Evolutionary conservation across 1,139 yeast species (phyloP), one percentile per base, ranked within the genome.

Genomic region (Pichia sp.): DNA sequence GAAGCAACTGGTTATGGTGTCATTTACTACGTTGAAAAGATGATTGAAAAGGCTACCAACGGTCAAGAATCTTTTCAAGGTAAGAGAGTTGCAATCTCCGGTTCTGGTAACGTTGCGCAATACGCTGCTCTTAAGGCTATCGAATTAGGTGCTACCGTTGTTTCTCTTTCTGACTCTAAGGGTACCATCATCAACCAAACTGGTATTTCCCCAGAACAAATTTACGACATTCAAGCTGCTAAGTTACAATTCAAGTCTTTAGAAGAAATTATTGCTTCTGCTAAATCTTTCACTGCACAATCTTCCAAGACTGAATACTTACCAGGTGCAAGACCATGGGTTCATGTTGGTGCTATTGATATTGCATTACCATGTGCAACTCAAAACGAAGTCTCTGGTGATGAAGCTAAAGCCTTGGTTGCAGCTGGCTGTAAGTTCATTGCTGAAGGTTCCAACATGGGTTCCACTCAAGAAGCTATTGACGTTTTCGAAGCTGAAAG

Each of bases 381-480:
- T 53, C 97, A 92, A 74, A 92, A 92, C 71, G 98, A 92, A 76
- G 90, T 92, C 57, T 81, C 94, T 58, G 97, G 92, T 62, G 95
- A 82, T 55, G 98, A 92, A 76, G 98, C 98, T 55, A 81, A 84
- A 75, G 88, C 90, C 60, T 80, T 92, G 64, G 81, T 90, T 56
- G 90, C 85, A 58, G 84, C 92, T 56, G 97, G 97, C 62, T 81
- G 85, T 70, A 85, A 84, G 72, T 90, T 69, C 74, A 80, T 92
- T 64, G 97, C 98, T 60, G 98, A 92, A 77, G 98, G 98, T 66
- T 92, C 97, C 64, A 92, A 92, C 75, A 92, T 92, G 98, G 97
- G 98, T 65, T 90, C 95, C 58, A 90, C 97, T 59, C 84, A 84
- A 70, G 97, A 90, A 68, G 98, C 98, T 58, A 87, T 92, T 59